Conservation (phyloP, 176 grass and related monocot species). For the Triticum monococcum region DNA sequence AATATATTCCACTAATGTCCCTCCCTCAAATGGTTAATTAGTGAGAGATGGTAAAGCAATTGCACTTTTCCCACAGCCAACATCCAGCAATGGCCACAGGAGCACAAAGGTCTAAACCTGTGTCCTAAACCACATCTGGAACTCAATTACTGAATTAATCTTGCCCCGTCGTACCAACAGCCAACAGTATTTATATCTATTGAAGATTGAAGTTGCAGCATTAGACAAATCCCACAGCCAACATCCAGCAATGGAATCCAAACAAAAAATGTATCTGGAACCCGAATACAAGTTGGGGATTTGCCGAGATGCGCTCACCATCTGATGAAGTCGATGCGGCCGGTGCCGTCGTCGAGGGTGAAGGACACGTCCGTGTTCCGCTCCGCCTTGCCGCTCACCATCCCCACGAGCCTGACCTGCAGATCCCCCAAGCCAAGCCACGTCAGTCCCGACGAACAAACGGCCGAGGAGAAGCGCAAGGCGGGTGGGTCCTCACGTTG, state of each 20-base stretch:
- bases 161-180: background rate
- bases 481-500: constrained; percentile 36
- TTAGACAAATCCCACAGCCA: background rate
- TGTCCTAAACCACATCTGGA: background rate
- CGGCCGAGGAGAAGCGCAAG: background rate
- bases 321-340: constrained; percentile 81
- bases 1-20: too few species aligned
- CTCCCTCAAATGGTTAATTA: too few species aligned
- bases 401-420: constrained; percentile 68
- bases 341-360: constrained; percentile 84
- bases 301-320: constrained; percentile 36
- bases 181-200: background rate
- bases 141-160: background rate
- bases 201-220: background rate
- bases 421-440: background rate
- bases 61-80: background rate
- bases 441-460: too few species aligned
- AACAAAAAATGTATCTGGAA: background rate
- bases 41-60: background rate
- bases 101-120: background rate
- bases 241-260: background rate
- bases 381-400: constrained; percentile 70
- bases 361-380: constrained; percentile 64
- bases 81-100: background rate
- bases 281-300: background rate